Evolutionary conservation across 2,329 filamentous ascomycete genomes (phyloP), one percentile per base, ranked within the genome.

Genomic region (Botrytis hyacinthi): DNA sequence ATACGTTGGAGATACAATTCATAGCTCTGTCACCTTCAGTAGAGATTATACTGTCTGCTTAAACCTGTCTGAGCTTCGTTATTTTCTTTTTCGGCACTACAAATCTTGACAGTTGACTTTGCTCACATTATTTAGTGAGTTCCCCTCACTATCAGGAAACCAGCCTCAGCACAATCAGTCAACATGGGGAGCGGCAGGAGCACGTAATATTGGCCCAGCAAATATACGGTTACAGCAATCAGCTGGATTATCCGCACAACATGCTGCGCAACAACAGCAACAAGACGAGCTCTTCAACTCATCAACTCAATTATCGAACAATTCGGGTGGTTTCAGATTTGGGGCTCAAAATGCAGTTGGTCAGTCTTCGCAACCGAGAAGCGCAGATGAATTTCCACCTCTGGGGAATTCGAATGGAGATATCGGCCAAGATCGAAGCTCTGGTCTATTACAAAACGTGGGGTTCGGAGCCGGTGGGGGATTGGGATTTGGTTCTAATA

Each of bases 81-180:
- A 20, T 16, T 32, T 32, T 57, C 46, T n/a, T 16, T 66, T 20
- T 67, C n/a, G 12, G 40, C 35, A 18, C 20, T 44, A 26, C 37
- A 42, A 29, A 35, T n/a, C 29, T 54, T 57, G 46, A 68, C 29
- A 29, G 32, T 61, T 46, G 44, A 54, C 63, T 59, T 73, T 63
- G 57, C 78, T 79, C 59, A 79, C 72, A 29, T 54, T 66, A 29
- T 46, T 67, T 65, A 92, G 89, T 75, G 89, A 92, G 79, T 92
- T 92, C 72, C 90, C 90, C 14, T 90, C 89, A 35, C 82, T 92
- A 77, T 90, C 89, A 70, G 90, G 88, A 78, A 90, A 87, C 76
- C 84, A 87, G 62, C 87, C 80, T 65, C 81, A 81, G 74, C 80
- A 79, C 71, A 80, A 78, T 54, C 80, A 81, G 66, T 80, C 80